A percentile compares a stretch with the other conserved stretches of the same genome.
These are phyloP conservation scores for Erodium trifolium DNA, from an alignment of 441 rosid species.

Conservation along the genomic window DNA sequence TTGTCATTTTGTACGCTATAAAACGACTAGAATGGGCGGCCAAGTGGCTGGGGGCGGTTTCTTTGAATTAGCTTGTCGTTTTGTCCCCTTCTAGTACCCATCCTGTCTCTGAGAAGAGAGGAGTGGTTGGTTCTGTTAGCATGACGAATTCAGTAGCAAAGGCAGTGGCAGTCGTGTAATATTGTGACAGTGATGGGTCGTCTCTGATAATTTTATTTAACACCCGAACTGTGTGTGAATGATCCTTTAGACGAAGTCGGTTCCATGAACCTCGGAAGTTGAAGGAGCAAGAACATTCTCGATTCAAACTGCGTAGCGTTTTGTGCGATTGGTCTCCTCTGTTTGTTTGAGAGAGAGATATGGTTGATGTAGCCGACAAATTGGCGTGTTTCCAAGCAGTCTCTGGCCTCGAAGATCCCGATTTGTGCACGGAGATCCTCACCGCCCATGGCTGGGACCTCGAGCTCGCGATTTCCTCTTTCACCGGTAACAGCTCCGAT, in stretches of 20 bases:
- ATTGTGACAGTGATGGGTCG: neutral
- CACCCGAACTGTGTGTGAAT: no score
- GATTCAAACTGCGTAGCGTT: neutral
- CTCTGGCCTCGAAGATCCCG: slow-evolving; percentile 81
- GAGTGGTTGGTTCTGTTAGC: no score
- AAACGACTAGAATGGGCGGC: no score
- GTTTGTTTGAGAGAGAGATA: slow-evolving; percentile 14
- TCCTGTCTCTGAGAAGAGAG: no score
- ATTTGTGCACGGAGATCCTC: slow-evolving; percentile 86
- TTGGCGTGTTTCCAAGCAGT: slow-evolving; percentile 80
- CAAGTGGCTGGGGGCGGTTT: no score
- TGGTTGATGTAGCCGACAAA: slow-evolving; percentile 83
- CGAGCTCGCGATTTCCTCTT: slow-evolving; percentile 86
- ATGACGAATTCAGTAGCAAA: neutral
- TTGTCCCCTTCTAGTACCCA: no score
- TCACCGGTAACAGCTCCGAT: slow-evolving; percentile 35
- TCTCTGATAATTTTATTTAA: neutral
- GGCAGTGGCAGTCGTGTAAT: neutral
- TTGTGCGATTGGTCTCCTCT: no score
- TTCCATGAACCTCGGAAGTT: neutral
- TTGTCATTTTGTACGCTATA: no score
- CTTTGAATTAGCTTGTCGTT: no score
- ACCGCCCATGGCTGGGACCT: slow-evolving; percentile 97
- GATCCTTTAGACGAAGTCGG: neutral
- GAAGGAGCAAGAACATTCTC: neutral